These are phyloP conservation scores for Emericellopsis atlantica DNA, from an alignment of 2,329 filamentous ascomycete species.

Conservation along the genomic window DNA sequence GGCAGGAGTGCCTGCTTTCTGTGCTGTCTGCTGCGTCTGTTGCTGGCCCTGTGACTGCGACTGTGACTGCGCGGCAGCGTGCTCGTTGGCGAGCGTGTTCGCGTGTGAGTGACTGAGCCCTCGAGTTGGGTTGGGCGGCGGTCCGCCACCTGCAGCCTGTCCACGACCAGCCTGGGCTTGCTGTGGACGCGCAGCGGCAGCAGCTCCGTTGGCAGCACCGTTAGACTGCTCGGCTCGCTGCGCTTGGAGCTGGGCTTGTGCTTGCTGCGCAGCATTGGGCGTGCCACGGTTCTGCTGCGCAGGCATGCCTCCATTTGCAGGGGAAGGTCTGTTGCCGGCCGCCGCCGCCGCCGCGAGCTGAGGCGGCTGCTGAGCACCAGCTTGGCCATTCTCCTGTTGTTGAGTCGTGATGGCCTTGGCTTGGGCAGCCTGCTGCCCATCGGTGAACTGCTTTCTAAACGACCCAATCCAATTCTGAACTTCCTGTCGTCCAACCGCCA, in stretches of 20 bases:
- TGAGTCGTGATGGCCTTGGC: background rate
- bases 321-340: background rate
- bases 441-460: no score
- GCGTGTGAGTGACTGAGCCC: conserved; percentile 5
- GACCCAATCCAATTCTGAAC: no score
- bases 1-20: conserved; percentile 6
- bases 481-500: no score
- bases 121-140: background rate
- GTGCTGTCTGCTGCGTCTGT: conserved; percentile 11
- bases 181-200: background rate
- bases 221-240: background rate
- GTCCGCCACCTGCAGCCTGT: conserved; percentile 1
- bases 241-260: background rate
- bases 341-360: background rate
- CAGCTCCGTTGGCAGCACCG: background rate
- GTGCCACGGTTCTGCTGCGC: conserved; percentile 1
- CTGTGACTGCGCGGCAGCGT: conserved; percentile 7
- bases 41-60: conserved; percentile 9
- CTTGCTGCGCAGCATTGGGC: background rate
- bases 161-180: background rate
- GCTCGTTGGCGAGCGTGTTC: conserved; percentile 5
- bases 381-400: background rate
- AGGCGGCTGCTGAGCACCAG: background rate
- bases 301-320: background rate
- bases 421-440: background rate